phyloP scores from a whole-genome alignment of 108 stramenopile species.

The Mayamaea pseudoterrestris region DNA sequence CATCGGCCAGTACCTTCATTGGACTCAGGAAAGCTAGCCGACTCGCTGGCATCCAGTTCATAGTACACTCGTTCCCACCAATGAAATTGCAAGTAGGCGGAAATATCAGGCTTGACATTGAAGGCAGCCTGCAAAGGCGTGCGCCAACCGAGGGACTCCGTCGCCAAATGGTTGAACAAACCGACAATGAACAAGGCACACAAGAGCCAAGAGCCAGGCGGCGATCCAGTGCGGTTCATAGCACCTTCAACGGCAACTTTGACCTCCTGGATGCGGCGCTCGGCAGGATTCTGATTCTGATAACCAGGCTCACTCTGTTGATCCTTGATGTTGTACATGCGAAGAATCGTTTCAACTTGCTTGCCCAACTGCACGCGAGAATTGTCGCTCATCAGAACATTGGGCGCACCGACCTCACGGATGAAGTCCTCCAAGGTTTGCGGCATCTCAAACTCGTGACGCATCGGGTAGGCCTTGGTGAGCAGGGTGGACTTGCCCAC shows the following conservation, averaged over 20 bases:
- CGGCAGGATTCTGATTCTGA: conserved; percentile 22
- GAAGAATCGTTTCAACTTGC: conserved; percentile 10
- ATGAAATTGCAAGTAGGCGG: background rate
- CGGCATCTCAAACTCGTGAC: conserved; percentile 11
- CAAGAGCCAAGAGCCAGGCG: conserved; percentile 10
- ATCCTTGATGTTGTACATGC: conserved; percentile 5
- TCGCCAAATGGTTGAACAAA: conserved; percentile 13
- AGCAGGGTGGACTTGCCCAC: no score
- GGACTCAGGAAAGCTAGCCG: conserved; percentile 1
- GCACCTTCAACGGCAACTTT: conserved; percentile 6
- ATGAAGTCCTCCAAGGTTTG: conserved; percentile 15
- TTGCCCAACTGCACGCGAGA: conserved; percentile 11
- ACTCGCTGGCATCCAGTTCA: background rate
- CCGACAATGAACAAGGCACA: conserved; percentile 1
- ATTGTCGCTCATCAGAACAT: conserved; percentile 1
- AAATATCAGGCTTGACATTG: conserved; percentile 16
- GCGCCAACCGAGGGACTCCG: background rate
- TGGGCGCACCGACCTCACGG: conserved; percentile 13
- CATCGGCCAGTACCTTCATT: conserved; percentile 6
- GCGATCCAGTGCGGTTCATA: conserved; percentile 14
- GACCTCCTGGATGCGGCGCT: conserved; percentile 9
- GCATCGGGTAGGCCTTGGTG: no score
- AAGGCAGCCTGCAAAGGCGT: conserved; percentile 5
- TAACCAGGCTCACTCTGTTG: conserved; percentile 17
- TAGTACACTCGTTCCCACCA: conserved; percentile 17